These are phyloP conservation scores for Murraya paniculata DNA, from an alignment of 345 rosid genomes.

Conservation along the genomic window DNA sequence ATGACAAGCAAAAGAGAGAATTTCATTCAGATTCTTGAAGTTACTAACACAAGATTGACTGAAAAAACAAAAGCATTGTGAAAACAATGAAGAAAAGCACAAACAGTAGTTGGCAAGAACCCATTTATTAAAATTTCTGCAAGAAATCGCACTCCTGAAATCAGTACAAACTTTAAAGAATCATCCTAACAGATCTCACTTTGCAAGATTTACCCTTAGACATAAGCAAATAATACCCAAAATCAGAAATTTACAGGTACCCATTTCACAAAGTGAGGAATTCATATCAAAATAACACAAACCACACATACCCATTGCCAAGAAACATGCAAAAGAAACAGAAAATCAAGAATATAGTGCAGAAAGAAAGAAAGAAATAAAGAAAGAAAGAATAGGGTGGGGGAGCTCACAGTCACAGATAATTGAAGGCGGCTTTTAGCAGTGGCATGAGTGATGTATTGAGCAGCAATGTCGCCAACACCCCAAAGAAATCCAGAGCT, in stretches of 20 bases:
- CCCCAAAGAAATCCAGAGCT: constrained; percentile 95
- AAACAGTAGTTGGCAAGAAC: background rate
- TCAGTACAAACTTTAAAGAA: background rate
- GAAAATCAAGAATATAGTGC: background rate
- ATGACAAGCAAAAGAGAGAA: background rate
- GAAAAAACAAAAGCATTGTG: background rate
- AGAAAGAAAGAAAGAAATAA: no score
- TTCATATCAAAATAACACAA: background rate
- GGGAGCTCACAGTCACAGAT: constrained; percentile 37
- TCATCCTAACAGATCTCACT: background rate
- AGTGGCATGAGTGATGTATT: constrained; percentile 78
- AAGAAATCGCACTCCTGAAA: background rate
- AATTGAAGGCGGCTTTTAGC: constrained; percentile 43
- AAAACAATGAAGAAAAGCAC: background rate
- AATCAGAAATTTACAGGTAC: background rate
- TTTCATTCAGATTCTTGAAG: constrained; percentile 5
- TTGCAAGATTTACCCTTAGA: background rate
- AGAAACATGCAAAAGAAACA: background rate
- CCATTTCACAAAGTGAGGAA: constrained; percentile 5
- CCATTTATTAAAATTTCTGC: background rate
- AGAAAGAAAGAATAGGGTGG: background rate
- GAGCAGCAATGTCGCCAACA: constrained; percentile 83
- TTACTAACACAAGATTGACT: background rate
- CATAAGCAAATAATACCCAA: background rate
- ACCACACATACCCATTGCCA: constrained; percentile 1